A percentile compares a stretch with the other conserved stretches of the same genome.
Conservation (phyloP, 1,284 basidiomycete species). For the Ustilago esculenta region DNA sequence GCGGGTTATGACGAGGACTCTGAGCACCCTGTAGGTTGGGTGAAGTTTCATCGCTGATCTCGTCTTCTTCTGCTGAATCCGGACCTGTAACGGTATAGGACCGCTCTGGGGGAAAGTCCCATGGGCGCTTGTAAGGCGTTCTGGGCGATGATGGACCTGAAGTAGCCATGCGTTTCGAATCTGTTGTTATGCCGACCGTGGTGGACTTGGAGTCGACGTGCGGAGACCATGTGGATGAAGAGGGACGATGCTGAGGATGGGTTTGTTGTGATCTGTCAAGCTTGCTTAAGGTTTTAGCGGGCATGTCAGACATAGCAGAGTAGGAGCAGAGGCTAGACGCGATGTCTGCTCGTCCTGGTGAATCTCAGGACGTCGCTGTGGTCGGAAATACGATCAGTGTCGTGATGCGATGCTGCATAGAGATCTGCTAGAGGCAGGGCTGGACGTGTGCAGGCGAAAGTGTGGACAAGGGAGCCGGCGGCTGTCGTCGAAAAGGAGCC, state of each 20-base stretch:
- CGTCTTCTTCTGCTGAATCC: conserved; percentile 30
- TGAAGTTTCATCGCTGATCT: conserved; percentile 28
- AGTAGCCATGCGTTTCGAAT: conserved; percentile 6
- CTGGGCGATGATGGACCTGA: conserved; percentile 7
- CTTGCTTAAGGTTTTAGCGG: conserved; percentile 23
- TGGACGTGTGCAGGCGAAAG: background rate
- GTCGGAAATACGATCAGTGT: background rate
- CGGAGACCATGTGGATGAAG: background rate
- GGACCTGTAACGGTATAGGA: background rate
- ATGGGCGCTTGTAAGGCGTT: conserved; percentile 10
- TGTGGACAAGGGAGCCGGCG: background rate
- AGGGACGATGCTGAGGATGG: background rate
- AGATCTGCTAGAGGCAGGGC: background rate
- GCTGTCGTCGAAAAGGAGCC: background rate
- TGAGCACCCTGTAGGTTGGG: background rate
- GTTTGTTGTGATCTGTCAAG: conserved; percentile 14
- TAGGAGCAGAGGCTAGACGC: background rate
- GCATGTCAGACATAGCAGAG: conserved; percentile 32
- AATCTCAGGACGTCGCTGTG: background rate
- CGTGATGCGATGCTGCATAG: conserved; percentile 7
- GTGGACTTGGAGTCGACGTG: background rate
- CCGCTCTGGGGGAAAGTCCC: conserved; percentile 5
- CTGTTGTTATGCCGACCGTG: background rate
- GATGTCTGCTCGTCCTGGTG: background rate
- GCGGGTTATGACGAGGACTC: background rate